Base-by-base conservation (phyloP, 2,329 filamentous ascomycete species). In the Aureobasidium sp. region DNA sequence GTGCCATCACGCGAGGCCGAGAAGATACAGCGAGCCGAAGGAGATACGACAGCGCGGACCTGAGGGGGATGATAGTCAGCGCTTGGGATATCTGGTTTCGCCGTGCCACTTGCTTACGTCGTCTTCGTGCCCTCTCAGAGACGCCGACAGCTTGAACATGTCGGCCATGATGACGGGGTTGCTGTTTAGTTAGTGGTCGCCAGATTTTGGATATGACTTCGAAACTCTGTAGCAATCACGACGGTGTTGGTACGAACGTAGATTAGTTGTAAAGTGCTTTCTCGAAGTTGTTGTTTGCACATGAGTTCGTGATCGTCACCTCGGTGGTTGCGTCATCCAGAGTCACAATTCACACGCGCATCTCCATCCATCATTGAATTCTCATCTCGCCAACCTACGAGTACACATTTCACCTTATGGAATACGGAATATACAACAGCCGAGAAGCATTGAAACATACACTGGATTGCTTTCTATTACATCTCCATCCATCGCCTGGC, bases 1-100 rank as follows among this genome's bases (percentile, higher is more conserved):
- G 90, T 95, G 68, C 88, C 89, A 78, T 99, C 94, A 76, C 94
- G 84, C 50, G 94, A 97, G 39, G 90, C 91, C 25, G 94, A 96
- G 66, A 96, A 78, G 63, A 96, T 79, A 49, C 83, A 80, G 66
- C 88, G 83, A 63, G 88, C 78, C 55, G 82, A 82, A 27, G 91
- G 90, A 70, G 93, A 97, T 71, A 81, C 81, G 68, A 96, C 88
- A 66, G 85, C 89, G 68, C 93, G 91, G 68, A 99, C 93, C 93
- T 97, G 67, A 29, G 16, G 10, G 39, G 57, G 27, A 48, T 41
- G 41, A 37, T 25, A 39, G 60, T 61, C 51, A 61, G 60, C 49
- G 39, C 59, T 54, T 45, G 29, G 16, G 37, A 25, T 45, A n/a
- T 44, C 7, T 42, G 13, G 39, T 54, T 13, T 50, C 27, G 49